Conservation (phyloP, 805 yeast genomes). For the Suhomyces pyralidae region DNA sequence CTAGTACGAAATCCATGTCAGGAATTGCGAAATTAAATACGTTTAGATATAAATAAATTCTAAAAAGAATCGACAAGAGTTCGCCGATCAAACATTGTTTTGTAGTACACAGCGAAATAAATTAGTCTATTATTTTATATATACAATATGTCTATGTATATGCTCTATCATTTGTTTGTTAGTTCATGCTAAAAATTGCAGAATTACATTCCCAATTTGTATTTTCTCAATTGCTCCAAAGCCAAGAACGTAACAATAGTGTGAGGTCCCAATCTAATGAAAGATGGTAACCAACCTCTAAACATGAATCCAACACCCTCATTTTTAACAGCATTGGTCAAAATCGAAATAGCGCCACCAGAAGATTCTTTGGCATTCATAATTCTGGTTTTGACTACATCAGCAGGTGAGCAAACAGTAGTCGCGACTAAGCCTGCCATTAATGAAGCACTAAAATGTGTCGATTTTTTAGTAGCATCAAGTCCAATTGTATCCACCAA, state of each 20-base stretch:
- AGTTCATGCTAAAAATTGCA: neutral
- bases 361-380: conserved; percentile 59
- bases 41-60: neutral
- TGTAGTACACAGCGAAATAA: neutral
- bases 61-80: neutral
- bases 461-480: conserved; percentile 59
- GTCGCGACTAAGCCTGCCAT: conserved; percentile 87
- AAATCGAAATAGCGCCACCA: conserved; percentile 48
- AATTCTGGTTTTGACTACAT: conserved; percentile 82
- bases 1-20: neutral
- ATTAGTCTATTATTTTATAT: neutral
- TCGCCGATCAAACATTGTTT: neutral
- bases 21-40: neutral
- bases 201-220: conserved; percentile 45
- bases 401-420: conserved; percentile 90
- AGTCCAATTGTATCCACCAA: conserved; percentile 49
- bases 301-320: conserved; percentile 83
- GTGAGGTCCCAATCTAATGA: conserved; percentile 81
- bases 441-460: conserved; percentile 77
- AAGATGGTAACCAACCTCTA: conserved; percentile 89
- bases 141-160: neutral
- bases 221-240: conserved; percentile 61
- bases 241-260: conserved; percentile 68
- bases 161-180: neutral
- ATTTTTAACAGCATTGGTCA: conserved; percentile 51